phyloP scores from a whole-genome alignment of 768 basidiomycete species.

The Russula griseocarnosa region DNA sequence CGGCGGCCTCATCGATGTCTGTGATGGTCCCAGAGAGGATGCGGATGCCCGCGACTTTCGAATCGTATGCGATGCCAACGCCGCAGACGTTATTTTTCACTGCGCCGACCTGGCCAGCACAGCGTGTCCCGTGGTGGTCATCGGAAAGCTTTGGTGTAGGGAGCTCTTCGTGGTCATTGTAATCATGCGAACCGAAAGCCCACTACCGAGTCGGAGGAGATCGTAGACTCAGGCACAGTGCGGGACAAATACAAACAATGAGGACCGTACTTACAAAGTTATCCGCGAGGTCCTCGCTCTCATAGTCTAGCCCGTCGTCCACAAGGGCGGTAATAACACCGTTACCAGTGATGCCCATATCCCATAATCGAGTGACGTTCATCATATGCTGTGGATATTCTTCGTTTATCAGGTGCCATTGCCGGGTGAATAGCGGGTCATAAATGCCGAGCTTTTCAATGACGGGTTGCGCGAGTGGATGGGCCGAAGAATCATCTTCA shows the following conservation, averaged over 20 bases:
- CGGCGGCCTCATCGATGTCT: conserved; percentile 91
- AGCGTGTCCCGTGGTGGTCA: conserved; percentile 96
- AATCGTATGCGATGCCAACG: conserved; percentile 86
- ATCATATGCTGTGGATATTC: conserved; percentile 76
- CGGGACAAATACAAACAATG: not conserved
- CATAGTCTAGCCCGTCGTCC: conserved; percentile 93
- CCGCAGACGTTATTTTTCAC: conserved; percentile 91
- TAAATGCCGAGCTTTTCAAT: conserved; percentile 60
- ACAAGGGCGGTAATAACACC: conserved; percentile 86
- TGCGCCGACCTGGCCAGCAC: conserved; percentile 95
- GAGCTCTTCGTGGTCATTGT: conserved; percentile 86
- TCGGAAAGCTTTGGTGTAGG: conserved; percentile 86
- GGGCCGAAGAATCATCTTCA: conserved; percentile 27
- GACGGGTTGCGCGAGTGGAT: conserved; percentile 43
- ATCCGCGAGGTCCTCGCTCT: conserved; percentile 75
- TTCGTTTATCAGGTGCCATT: conserved; percentile 96
- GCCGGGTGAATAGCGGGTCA: conserved; percentile 78
- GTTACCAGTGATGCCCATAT: conserved; percentile 80
- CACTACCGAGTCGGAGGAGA: conserved; percentile 47
- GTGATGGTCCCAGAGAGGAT: conserved; percentile 94
- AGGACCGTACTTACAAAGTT: conserved; percentile 74
- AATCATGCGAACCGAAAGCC: conserved; percentile 86
- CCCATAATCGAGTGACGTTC: conserved; percentile 94
- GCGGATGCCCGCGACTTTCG: conserved; percentile 89
- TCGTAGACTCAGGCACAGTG: not conserved